Evolutionary conservation across 169 alveolate genomes (phyloP).

Genomic region (Plasmodium malariae): DNA sequence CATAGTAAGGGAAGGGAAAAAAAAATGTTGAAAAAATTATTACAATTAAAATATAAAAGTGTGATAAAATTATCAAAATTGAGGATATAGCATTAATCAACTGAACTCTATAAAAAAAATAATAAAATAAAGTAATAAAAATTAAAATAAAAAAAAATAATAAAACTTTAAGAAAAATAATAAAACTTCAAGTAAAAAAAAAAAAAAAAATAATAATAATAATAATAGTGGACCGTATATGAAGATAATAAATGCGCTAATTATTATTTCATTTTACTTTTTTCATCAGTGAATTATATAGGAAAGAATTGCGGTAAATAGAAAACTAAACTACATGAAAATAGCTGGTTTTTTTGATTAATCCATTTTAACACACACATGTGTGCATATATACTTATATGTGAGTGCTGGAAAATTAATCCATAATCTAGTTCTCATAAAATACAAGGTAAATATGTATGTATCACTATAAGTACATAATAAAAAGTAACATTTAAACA

Average conservation of each 20-base stretch:
- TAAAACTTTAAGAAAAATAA: neutral
- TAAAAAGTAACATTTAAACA: neutral
- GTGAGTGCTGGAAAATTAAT: neutral
- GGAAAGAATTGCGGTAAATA: conserved; percentile 4
- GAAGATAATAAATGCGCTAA: neutral
- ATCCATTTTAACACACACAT: conserved; percentile 18
- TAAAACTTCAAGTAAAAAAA: neutral
- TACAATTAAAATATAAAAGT: no score
- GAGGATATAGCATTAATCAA: no score
- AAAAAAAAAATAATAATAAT: neutral
- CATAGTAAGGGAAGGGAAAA: neutral
- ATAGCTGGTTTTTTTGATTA: conserved; percentile 11
- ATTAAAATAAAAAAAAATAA: conserved; percentile 1
- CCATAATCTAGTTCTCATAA: neutral
- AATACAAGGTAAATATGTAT: neutral
- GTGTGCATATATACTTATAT: neutral
- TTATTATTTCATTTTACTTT: neutral
- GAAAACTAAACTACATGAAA: conserved; percentile 2
- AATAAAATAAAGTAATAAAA: neutral
- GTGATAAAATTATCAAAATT: neutral
- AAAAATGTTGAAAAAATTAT: neutral
- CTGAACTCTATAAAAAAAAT: neutral
- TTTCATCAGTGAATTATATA: conserved; percentile 26
- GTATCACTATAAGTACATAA: neutral
- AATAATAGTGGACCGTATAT: neutral